These are phyloP conservation scores for Cardamine occulta DNA, from an alignment of 345 rosid species.

Conservation along the genomic window DNA sequence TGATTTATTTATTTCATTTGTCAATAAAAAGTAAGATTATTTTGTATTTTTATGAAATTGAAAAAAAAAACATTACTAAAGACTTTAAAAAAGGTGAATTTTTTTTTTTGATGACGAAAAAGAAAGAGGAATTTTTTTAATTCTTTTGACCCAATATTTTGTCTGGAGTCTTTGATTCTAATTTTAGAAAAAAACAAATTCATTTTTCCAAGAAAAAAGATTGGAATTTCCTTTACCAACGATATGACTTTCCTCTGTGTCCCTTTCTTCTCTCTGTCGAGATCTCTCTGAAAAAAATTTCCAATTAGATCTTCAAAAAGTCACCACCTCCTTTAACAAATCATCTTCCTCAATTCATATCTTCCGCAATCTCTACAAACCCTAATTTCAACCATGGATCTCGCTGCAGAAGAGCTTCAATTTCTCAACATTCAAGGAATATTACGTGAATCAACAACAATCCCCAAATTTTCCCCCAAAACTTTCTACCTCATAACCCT, in stretches of 20 bases:
- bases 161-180: constrained; percentile 4
- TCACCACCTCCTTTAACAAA: constrained; percentile 11
- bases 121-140: no score
- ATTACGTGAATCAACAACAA: constrained; percentile 62
- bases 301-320: constrained; percentile 17
- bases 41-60: no score
- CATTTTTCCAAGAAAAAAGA: neutral
- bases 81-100: no score
- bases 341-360: neutral
- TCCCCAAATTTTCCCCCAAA: constrained; percentile 63
- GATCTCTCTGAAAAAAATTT: constrained; percentile 11
- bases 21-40: no score
- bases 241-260: neutral
- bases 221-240: neutral
- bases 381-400: constrained; percentile 58
- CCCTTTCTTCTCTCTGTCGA: neutral
- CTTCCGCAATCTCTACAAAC: neutral
- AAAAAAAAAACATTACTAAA: no score
- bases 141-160: no score
- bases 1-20: no score
- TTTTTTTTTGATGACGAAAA: no score
- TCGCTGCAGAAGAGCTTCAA: constrained; percentile 72
- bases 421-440: constrained; percentile 56
- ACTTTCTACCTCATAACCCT: constrained; percentile 71
- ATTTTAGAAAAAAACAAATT: neutral